These are phyloP conservation scores for Aspergillus texensis DNA, from an alignment of 2,329 filamentous ascomycete genomes.

Conservation along the genomic window DNA sequence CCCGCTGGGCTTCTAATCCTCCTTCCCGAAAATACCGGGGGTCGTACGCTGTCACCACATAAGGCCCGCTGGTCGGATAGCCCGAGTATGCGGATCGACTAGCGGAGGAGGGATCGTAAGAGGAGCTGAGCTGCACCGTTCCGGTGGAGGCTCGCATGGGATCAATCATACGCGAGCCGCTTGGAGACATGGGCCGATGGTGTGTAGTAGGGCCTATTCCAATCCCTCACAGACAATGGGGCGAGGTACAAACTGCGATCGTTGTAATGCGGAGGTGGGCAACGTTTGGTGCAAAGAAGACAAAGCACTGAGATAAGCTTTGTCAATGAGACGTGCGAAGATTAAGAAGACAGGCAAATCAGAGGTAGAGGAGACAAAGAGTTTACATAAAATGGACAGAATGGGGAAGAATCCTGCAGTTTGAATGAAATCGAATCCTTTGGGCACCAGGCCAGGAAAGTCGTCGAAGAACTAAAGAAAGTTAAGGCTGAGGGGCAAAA, in stretches of 20 bases:
- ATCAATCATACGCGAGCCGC: slow-evolving; percentile 35
- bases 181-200: slow-evolving; percentile 40
- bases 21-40: slow-evolving; percentile 28
- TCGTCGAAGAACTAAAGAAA: slow-evolving; percentile 8
- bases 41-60: slow-evolving; percentile 30
- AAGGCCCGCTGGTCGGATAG: slow-evolving; percentile 36
- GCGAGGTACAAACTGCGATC: slow-evolving; percentile 7
- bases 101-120: slow-evolving; percentile 35
- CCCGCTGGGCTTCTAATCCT: slow-evolving; percentile 36
- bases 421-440: slow-evolving; percentile 8
- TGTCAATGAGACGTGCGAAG: not conserved
- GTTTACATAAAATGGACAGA: not conserved
- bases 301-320: slow-evolving; percentile 8
- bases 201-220: slow-evolving; percentile 35
- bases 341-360: not conserved
- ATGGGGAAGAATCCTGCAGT: not conserved
- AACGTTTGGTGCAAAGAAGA: not conserved
- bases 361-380: not conserved
- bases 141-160: slow-evolving; percentile 46
- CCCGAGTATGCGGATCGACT: slow-evolving; percentile 33
- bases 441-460: slow-evolving; percentile 19
- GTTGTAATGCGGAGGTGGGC: slow-evolving; percentile 1
- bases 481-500: slow-evolving; percentile 12
- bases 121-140: slow-evolving; percentile 38
- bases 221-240: slow-evolving; percentile 13